Percentiles rank a stretch among this genome's conserved stretches.
Evolutionary conservation across 495 filamentous ascomycete species (phyloP).

Genomic region (Terfezia boudieri): DNA sequence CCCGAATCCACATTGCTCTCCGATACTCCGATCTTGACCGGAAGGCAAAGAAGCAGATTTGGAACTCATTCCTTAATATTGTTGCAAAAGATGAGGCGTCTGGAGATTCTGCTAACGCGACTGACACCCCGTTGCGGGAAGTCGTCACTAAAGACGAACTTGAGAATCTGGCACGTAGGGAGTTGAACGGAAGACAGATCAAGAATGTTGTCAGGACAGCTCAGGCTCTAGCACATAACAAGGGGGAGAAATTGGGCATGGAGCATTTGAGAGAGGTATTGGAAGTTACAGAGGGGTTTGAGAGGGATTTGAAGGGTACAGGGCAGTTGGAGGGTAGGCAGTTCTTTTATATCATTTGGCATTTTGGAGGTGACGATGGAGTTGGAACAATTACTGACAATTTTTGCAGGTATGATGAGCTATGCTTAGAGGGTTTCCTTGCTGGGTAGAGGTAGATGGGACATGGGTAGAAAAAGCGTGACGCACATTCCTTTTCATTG

Average conservation of each 20-base stretch:
- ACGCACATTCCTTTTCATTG: too few species aligned
- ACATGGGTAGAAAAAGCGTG: too few species aligned
- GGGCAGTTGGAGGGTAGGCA: slow-evolving; percentile 12
- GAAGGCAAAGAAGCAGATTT: slow-evolving; percentile 15
- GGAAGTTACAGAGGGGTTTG: slow-evolving; percentile 43
- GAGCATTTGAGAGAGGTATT: slow-evolving; percentile 44
- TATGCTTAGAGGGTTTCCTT: slow-evolving; percentile 2
- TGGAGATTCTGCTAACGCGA: slow-evolving; percentile 8
- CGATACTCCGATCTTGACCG: slow-evolving; percentile 18
- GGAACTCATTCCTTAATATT: slow-evolving; percentile 19
- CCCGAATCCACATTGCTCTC: slow-evolving; percentile 27
- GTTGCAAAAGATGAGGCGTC: slow-evolving; percentile 5
- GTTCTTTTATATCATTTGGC: neutral
- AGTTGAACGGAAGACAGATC: slow-evolving; percentile 31
- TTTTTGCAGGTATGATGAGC: slow-evolving; percentile 4
- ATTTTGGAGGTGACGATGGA: neutral
- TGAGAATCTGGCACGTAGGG: slow-evolving; percentile 7
- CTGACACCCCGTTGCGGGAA: slow-evolving; percentile 5
- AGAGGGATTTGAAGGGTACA: slow-evolving; percentile 36
- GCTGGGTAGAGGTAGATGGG: neutral
- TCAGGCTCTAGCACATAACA: slow-evolving; percentile 34
- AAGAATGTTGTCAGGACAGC: slow-evolving; percentile 53
- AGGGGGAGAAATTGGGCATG: slow-evolving; percentile 30
- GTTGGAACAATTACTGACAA: neutral
- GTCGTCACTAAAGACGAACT: slow-evolving; percentile 12